A percentile compares a stretch with the other conserved stretches of the same genome.
Conservation (phyloP, 2,329 filamentous ascomycete species). For the Aspergillus sp. region DNA sequence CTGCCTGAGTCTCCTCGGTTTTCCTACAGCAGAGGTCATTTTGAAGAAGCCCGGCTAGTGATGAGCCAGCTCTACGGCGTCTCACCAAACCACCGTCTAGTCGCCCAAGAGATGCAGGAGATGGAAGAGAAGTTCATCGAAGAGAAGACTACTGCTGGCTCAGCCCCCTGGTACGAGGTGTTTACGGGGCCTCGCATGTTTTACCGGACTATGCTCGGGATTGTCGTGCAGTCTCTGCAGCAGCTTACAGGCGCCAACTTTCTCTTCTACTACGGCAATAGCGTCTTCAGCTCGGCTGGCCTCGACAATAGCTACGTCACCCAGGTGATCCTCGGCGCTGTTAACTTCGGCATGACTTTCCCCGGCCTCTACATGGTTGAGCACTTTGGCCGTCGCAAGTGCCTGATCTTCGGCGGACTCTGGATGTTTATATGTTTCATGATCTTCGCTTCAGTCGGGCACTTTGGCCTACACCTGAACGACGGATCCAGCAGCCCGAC, state of each 20-base stretch:
- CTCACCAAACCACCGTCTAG: conserved; percentile 45
- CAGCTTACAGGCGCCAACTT: conserved; percentile 43
- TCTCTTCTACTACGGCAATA: conserved; percentile 46
- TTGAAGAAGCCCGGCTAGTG: conserved; percentile 43
- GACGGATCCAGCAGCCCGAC: conserved; percentile 36
- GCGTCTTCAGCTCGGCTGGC: conserved; percentile 58
- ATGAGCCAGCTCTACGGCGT: conserved; percentile 50
- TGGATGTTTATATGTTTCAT: conserved; percentile 59
- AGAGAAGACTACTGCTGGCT: conserved; percentile 37
- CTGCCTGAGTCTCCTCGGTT: conserved; percentile 51
- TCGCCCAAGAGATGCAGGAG: conserved; percentile 47
- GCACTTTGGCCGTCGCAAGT: conserved; percentile 58
- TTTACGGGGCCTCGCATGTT: conserved; percentile 41
- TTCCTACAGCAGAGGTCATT: conserved; percentile 46
- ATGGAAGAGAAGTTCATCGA: conserved; percentile 52
- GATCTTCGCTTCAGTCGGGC: conserved; percentile 52
- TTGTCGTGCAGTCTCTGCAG: conserved; percentile 39
- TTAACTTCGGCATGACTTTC: conserved; percentile 61
- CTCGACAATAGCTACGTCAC: conserved; percentile 57
- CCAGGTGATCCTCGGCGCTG: conserved; percentile 58
- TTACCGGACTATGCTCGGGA: conserved; percentile 38
- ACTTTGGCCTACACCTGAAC: conserved; percentile 31
- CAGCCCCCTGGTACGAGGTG: conserved; percentile 35
- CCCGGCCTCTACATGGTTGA: conserved; percentile 62
- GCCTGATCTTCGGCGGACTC: conserved; percentile 55